Percentiles rank a stretch among this genome's conserved stretches.
Conservation (phyloP, 2,329 filamentous ascomycete species). For the Blastomyces percursus region DNA sequence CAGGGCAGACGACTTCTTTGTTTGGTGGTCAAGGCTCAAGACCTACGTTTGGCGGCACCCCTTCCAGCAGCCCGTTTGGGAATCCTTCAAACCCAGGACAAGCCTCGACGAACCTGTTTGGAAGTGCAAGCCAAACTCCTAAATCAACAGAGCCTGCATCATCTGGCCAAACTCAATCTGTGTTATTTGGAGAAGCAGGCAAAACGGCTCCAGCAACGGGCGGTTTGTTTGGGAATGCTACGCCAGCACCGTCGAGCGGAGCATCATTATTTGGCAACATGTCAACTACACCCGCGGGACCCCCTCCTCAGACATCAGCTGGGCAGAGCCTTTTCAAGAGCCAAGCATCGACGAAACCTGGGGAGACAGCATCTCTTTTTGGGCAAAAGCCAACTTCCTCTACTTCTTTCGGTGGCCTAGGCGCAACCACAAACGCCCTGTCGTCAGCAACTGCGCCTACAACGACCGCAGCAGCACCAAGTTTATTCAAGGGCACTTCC, state of each 20-base stretch:
- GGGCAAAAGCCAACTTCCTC: constrained; percentile 1
- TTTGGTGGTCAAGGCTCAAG: constrained; percentile 8
- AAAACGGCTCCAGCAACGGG: constrained; percentile 16
- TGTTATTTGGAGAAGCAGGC: constrained; percentile 25
- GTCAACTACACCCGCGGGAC: constrained; percentile 42
- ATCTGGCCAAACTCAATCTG: constrained; percentile 23
- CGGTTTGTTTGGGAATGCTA: constrained; percentile 25
- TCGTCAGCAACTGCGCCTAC: constrained; percentile 14
- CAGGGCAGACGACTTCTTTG: constrained; percentile 7
- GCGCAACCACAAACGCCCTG: constrained; percentile 18
- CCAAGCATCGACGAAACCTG: constrained; percentile 20
- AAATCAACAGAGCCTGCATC: constrained; percentile 27
- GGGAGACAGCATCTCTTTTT: constrained; percentile 11
- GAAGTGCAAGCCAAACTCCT: constrained; percentile 25
- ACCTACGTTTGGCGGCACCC: constrained; percentile 11
- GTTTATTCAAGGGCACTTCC: constrained; percentile 22
- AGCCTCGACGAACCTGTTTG: constrained; percentile 21
- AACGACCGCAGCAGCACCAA: constrained; percentile 15
- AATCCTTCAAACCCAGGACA: constrained; percentile 18
- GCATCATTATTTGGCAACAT: constrained; percentile 28
- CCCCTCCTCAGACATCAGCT: constrained; percentile 30
- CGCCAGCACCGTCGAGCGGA: constrained; percentile 28
- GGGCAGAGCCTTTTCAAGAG: constrained; percentile 21
- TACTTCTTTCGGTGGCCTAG: neutral
- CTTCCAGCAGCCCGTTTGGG: constrained; percentile 26